These are phyloP conservation scores for Knoxdaviesia capensis DNA, from an alignment of 2,329 filamentous ascomycete genomes.

Conservation along the genomic window DNA sequence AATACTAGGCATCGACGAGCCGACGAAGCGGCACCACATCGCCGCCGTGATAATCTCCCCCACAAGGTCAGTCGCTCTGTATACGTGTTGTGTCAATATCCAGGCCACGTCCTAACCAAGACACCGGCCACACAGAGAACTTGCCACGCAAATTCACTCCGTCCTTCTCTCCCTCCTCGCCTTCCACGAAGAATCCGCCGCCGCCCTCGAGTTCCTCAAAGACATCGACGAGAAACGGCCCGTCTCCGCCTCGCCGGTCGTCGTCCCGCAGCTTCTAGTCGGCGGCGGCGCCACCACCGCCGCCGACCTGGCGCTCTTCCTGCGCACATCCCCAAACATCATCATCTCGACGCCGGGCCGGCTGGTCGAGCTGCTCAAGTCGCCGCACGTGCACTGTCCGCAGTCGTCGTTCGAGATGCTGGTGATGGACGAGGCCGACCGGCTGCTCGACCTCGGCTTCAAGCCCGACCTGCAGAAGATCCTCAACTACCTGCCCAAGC, in stretches of 20 bases:
- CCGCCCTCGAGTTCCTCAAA: slow-evolving; percentile 32
- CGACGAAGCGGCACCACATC: slow-evolving; percentile 75
- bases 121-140: slow-evolving; percentile 39
- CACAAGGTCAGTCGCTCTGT: slow-evolving; percentile 17
- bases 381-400: slow-evolving; percentile 70
- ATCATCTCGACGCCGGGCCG: slow-evolving; percentile 82
- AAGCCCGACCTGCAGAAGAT: slow-evolving; percentile 80
- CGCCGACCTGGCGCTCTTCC: slow-evolving; percentile 71
- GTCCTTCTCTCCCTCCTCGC: slow-evolving; percentile 59
- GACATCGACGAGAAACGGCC: slow-evolving; percentile 37
- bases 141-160: slow-evolving; percentile 75
- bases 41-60: slow-evolving; percentile 84
- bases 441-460: slow-evolving; percentile 82
- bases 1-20: slow-evolving; percentile 58
- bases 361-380: slow-evolving; percentile 69
- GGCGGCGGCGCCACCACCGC: slow-evolving; percentile 62
- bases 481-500: slow-evolving; percentile 68
- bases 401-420: slow-evolving; percentile 82
- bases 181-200: slow-evolving; percentile 67
- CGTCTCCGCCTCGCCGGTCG: slow-evolving; percentile 21
- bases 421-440: slow-evolving; percentile 85
- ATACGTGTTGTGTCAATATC: too few relatives aligned
- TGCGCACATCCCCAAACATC: slow-evolving; percentile 70
- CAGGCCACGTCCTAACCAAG: too few relatives aligned
- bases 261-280: slow-evolving; percentile 74